Evolutionary conservation across 352 stramenopile species (phyloP).

Genomic region (Plasmopara viticola): DNA sequence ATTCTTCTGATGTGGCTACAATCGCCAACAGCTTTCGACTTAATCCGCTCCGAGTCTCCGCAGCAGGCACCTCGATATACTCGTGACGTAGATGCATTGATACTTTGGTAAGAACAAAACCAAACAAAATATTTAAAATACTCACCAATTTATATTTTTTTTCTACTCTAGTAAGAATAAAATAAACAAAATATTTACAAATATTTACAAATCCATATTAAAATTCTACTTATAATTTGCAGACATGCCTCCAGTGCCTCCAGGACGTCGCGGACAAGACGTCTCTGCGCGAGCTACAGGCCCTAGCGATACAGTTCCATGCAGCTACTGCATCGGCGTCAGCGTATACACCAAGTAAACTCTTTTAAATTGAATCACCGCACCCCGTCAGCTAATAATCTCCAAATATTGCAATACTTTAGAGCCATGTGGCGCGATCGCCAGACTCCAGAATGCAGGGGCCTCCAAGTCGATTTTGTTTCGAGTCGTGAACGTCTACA

Average conservation of each 20-base stretch:
- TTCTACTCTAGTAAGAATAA: not conserved
- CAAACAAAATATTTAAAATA: not conserved
- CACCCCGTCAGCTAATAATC: not conserved
- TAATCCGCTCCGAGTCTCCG: constrained; percentile 9
- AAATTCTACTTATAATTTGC: not conserved
- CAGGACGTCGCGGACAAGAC: constrained; percentile 16
- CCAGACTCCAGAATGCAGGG: constrained; percentile 45
- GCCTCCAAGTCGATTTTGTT: constrained; percentile 38
- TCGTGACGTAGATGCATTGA: constrained; percentile 18
- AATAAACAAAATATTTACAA: not conserved
- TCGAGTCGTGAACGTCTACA: constrained; percentile 39
- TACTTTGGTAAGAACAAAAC: not conserved
- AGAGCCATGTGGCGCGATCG: constrained; percentile 53
- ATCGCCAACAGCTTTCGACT: constrained; percentile 20
- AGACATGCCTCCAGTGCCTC: constrained; percentile 21
- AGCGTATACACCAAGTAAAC: constrained; percentile 65
- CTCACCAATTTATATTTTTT: not conserved
- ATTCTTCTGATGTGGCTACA: constrained; percentile 12
- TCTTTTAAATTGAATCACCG: not conserved
- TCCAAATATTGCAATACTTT: constrained; percentile 5
- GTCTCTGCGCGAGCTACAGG: constrained; percentile 1
- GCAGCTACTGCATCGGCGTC: constrained; percentile 54
- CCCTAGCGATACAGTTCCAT: constrained; percentile 14
- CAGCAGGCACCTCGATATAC: constrained; percentile 10
- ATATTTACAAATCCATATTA: not conserved